A percentile compares a stretch with the other conserved stretches of the same genome.
phyloP scores from a whole-genome alignment of 164 flowering plant genomes.

The Saururus chinensis region DNA sequence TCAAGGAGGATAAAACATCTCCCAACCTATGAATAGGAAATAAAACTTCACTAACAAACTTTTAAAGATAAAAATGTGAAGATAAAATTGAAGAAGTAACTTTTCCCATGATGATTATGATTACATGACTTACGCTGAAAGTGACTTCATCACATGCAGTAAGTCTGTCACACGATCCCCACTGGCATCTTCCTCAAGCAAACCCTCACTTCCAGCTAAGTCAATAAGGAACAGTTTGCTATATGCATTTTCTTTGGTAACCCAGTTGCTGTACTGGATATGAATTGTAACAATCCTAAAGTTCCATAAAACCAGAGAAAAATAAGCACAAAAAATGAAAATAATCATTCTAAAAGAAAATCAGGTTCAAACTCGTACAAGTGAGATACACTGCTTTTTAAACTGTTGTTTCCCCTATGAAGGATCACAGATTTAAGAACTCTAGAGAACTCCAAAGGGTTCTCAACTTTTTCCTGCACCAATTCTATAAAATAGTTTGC shows the following conservation, averaged over 20 bases:
- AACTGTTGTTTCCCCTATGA: slow-evolving; percentile 46
- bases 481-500: slow-evolving; percentile 52
- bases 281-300: slow-evolving; percentile 76
- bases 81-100: neutral
- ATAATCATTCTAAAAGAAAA: neutral
- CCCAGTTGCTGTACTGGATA: slow-evolving; percentile 56
- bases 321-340: neutral
- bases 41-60: slow-evolving; percentile 1
- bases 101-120: neutral
- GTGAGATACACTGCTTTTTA: slow-evolving; percentile 67
- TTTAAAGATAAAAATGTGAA: neutral
- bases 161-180: slow-evolving; percentile 82
- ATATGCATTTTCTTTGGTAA: slow-evolving; percentile 60
- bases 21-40: slow-evolving; percentile 52
- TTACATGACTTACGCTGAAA: slow-evolving; percentile 69
- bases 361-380: slow-evolving; percentile 43
- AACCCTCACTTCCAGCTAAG: slow-evolving; percentile 91
- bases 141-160: slow-evolving; percentile 88
- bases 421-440: slow-evolving; percentile 59
- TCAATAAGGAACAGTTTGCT: slow-evolving; percentile 96
- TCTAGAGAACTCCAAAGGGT: slow-evolving; percentile 71
- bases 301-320: neutral
- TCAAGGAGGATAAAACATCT: slow-evolving; percentile 81
- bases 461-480: slow-evolving; percentile 71
- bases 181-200: slow-evolving; percentile 49